phyloP scores from a whole-genome alignment of 1,284 basidiomycete species.

The Tausonia pullulans region DNA sequence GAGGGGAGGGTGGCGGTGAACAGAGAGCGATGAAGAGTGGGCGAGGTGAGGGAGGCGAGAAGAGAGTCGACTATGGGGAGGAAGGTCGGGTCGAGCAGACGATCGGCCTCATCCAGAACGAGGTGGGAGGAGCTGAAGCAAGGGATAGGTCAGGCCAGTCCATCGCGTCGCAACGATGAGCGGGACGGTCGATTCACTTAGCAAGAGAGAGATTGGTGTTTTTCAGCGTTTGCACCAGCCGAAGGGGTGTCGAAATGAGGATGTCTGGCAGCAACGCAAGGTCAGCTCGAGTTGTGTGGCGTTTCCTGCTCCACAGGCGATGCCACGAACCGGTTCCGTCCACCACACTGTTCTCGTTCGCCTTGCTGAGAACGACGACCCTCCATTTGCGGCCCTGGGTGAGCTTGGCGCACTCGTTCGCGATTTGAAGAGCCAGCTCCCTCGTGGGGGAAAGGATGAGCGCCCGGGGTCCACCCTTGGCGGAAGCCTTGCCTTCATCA shows the following conservation, averaged over 20 bases:
- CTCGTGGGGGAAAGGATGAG: conserved; percentile 83
- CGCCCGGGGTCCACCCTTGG: conserved; percentile 53
- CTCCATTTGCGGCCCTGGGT: conserved; percentile 74
- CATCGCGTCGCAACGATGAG: neutral
- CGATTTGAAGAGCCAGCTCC: conserved; percentile 93
- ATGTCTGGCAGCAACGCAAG: conserved; percentile 44
- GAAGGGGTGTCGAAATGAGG: conserved; percentile 67
- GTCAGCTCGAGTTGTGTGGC: too few relatives aligned
- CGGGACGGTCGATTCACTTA: conserved; percentile 45
- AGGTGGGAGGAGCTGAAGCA: conserved; percentile 60
- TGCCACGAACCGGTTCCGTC: conserved; percentile 26
- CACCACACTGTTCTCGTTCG: conserved; percentile 41
- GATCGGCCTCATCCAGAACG: conserved; percentile 81
- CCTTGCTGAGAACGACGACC: conserved; percentile 70
- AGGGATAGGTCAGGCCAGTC: neutral
- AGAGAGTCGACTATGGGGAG: conserved; percentile 81
- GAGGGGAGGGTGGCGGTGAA: conserved; percentile 92
- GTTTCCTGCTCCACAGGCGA: neutral
- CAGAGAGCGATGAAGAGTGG: conserved; percentile 69
- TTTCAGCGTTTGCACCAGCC: conserved; percentile 62
- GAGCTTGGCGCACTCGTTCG: conserved; percentile 78
- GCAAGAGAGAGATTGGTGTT: conserved; percentile 53
- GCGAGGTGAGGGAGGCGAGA: conserved; percentile 63
- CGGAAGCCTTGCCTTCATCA: neutral
- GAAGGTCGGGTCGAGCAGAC: conserved; percentile 82